Base-by-base conservation (phyloP, 2,329 filamentous ascomycete species). In the Venturia carpophila region DNA sequence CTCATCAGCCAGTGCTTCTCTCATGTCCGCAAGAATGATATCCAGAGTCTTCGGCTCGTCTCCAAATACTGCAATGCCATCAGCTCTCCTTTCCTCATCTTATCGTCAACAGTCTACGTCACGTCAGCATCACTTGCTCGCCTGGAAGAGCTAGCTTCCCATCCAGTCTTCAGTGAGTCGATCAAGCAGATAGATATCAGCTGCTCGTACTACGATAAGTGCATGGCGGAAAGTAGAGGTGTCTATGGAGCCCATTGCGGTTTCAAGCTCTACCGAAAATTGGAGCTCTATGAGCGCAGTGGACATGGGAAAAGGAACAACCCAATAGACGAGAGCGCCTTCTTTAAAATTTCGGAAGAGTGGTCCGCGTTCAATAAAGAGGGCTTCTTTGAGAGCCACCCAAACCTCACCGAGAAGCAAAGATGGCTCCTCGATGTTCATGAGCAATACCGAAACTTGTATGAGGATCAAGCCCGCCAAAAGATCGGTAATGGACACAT, bases 21-120 rank as follows among this genome's bases (percentile, higher is more conserved):
- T 34, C 24, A 55, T 55, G 24, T 55, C 13, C 9, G 49, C 49
- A 55, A 34, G 4, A 19, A 17, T 34, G 49, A 55, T 34, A 5
- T 55, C 2, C 49, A 34, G 30, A 55, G 17, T 5, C 49, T 55
- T 13, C 49, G 49, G 5, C 49, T 55, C 15, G 49, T 55, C 49
- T 55, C 49, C 24, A 30, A 17, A 17, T 7, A 34, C 11, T 55
- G 24, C 13, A 5, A 55, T 19, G 49, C 49, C 49, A 55, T 30
- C 49, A 55, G 49, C 49, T 55, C 49, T 34, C 49, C 49, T 34
- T 34, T 55, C 13, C 49, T 55, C 49, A 15, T 55, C 10, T 55
- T 34, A 5, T 55, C 49, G 5, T 4, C 27, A 34, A 55, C 49
- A 55, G 27, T 55, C 5, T 55, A 17, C 27, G 30, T 55, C 49